Evolutionary conservation across 371 early-diverging fungal genomes (phyloP).

Genomic region (Apophysomyces elegans): DNA sequence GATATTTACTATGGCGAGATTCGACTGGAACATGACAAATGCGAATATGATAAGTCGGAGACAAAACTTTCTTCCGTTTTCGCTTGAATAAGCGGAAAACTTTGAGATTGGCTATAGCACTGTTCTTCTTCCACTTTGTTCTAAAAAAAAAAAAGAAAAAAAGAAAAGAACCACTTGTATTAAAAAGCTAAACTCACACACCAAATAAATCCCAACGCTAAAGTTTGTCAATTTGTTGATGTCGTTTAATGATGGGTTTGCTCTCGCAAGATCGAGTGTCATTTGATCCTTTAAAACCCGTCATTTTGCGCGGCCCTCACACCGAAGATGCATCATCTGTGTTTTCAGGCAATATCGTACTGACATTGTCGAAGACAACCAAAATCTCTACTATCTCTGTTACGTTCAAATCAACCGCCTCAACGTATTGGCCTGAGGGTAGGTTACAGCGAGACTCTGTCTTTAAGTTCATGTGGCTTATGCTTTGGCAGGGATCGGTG

Average conservation of each 20-base stretch:
- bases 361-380: constrained; percentile 38
- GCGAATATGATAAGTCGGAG: too few species aligned
- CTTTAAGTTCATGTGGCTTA: neutral
- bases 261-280: constrained; percentile 40
- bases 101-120: neutral
- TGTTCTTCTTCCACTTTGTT: neutral
- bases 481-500: constrained; percentile 37
- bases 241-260: constrained; percentile 21
- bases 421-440: constrained; percentile 59
- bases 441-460: constrained; percentile 6
- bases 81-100: neutral
- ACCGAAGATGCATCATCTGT: constrained; percentile 40
- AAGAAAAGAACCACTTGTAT: neutral
- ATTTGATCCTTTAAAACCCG: constrained; percentile 51
- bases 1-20: too few species aligned
- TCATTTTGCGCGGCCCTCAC: constrained; percentile 47
- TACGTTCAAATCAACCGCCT: constrained; percentile 38
- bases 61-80: too few species aligned
- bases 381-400: constrained; percentile 41
- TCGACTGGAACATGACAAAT: too few species aligned
- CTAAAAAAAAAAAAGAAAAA: neutral
- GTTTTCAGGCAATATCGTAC: constrained; percentile 43
- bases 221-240: constrained; percentile 9
- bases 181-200: constrained; percentile 2
- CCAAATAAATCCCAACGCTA: constrained; percentile 10